phyloP scores from a whole-genome alignment of 768 basidiomycete genomes.

The Calocybe indica region DNA sequence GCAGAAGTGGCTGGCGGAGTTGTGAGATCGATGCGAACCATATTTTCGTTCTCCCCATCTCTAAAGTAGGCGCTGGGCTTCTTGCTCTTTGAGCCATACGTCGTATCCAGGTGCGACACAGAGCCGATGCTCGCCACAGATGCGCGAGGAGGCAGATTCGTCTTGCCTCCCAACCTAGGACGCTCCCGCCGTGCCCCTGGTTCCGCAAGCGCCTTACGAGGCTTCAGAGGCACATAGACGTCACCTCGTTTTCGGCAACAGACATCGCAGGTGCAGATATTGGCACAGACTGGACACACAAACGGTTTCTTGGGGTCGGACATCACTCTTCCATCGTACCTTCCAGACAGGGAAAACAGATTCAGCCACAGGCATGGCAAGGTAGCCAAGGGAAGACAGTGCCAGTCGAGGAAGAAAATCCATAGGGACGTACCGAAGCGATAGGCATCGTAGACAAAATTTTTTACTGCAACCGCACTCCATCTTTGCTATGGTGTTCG shows the following conservation, averaged over 20 bases:
- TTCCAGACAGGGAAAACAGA: constrained; percentile 4
- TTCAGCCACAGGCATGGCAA: no score
- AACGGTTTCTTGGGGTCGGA: constrained; percentile 18
- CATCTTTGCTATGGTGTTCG: constrained; percentile 3
- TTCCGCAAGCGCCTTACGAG: not conserved
- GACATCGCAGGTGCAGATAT: constrained; percentile 41
- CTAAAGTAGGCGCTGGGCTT: no score
- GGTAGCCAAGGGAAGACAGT: not conserved
- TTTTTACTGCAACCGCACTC: constrained; percentile 7
- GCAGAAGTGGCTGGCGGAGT: no score
- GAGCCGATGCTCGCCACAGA: no score
- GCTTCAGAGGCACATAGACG: constrained; percentile 27
- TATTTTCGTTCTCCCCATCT: no score
- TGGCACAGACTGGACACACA: constrained; percentile 38
- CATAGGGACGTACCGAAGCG: constrained; percentile 9
- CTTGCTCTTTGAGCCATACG: no score
- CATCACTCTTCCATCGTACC: constrained; percentile 17
- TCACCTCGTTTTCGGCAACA: constrained; percentile 44
- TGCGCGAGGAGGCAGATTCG: no score
- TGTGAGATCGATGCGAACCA: no score
- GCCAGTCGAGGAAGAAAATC: constrained; percentile 2
- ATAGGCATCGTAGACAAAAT: constrained; percentile 14
- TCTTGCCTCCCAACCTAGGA: no score
- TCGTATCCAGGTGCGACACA: no score
- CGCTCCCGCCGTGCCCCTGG: no score